Evolutionary conservation across 169 alveolate species (phyloP), one percentile per base, ranked within the genome.

Genomic region (Plasmodium chabaudi): DNA sequence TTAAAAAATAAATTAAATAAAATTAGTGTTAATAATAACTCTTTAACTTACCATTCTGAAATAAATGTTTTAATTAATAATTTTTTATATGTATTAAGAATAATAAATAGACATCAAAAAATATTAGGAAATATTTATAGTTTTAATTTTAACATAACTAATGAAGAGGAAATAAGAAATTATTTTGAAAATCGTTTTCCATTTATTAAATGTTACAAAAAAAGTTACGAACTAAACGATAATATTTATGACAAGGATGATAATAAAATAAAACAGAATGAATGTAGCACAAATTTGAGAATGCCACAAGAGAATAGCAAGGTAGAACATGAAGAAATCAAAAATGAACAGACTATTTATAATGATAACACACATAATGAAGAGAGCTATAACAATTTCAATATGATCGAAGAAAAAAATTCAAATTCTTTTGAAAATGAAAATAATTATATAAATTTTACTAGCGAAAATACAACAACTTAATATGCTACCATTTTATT

Each of bases 101-200:
- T 63, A 17, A 70, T 67, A 42, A 70, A 72, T 56, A 21, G 23
- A 1, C 77, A 65, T 49, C 55, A 59, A 19, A 10, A 72, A 56
- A 74, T 72, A n/a, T 34, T 72, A 51, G 77, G 72, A 44, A 44
- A 56, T 47, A 71, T 87, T 15, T 65, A 68, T 25, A 63, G 39
- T 12, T 49, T 42, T 19, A 46, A 27, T 47, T 63, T 87, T 34
- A 74, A 63, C n/a, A 44, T 49, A 19, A 47, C 55, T 9, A 65
- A 27, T 69, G 79, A 68, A 49, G 27, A n/a, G 3, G 44, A 17
- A 15, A 55, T 87, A 1, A 51, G 64, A 49, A 87, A 55, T 13
- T 72, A 87, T 51, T 72, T 72, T 23, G 87, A 72, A 19, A 55
- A 72, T 12, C 60, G n/a, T 27, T 87, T 87, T 27, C 61, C 86